These are phyloP conservation scores for Diplosphaera chodatii DNA, from an alignment of 139 green algal species.

Conservation along the genomic window DNA sequence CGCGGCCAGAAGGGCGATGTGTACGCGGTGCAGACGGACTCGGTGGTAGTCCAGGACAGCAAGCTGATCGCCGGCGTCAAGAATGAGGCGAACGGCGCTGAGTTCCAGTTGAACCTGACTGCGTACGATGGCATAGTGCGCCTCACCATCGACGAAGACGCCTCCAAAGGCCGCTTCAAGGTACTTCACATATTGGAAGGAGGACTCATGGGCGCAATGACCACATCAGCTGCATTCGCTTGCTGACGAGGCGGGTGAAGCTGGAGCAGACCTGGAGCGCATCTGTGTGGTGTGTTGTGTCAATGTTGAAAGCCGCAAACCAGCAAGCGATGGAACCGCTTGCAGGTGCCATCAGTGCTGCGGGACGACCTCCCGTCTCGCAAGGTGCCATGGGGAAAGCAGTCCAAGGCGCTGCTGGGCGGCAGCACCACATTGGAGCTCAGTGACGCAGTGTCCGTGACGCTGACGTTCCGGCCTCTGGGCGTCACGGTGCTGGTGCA, in stretches of 20 bases:
- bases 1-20: slow-evolving; percentile 39
- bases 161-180: slow-evolving; percentile 13
- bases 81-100: slow-evolving; percentile 28
- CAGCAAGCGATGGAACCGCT: too few relatives aligned
- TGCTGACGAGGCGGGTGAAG: too few relatives aligned
- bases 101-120: slow-evolving; percentile 55
- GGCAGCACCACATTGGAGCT: slow-evolving; percentile 1
- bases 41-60: slow-evolving; percentile 34
- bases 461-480: slow-evolving; percentile 60
- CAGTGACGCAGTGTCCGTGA: slow-evolving; percentile 17
- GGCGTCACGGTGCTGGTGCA: slow-evolving; percentile 39
- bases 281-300: too few relatives aligned
- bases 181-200: too few relatives aligned
- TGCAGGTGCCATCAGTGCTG: slow-evolving; percentile 72
- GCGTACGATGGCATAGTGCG: slow-evolving; percentile 63
- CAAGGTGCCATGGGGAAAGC: slow-evolving; percentile 14
- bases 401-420: slow-evolving; percentile 17
- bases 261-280: too few relatives aligned
- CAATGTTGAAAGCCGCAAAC: too few relatives aligned
- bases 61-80: slow-evolving; percentile 41
- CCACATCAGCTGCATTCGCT: too few relatives aligned
- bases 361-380: slow-evolving; percentile 29
- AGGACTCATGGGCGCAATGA: too few relatives aligned
- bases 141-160: slow-evolving; percentile 68
- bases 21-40: slow-evolving; percentile 50